Evolutionary conservation across 73 alveolate species (phyloP).

Genomic region (Paramecium sonneborni): DNA sequence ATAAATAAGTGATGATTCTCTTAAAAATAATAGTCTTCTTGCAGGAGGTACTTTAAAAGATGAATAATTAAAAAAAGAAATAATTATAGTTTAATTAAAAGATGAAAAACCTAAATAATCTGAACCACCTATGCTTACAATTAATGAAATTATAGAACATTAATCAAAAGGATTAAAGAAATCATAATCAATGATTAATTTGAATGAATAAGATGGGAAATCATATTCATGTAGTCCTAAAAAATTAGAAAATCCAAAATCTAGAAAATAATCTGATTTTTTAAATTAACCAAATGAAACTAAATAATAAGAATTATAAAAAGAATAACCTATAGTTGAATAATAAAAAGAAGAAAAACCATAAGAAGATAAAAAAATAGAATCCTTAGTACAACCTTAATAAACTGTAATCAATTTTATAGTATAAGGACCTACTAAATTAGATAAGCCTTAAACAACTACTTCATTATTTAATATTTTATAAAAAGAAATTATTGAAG

Average conservation of each 20-base stretch:
- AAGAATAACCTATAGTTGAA: neutral
- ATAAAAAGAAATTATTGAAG: neutral
- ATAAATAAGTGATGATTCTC: neutral
- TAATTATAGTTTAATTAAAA: neutral
- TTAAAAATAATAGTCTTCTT: neutral
- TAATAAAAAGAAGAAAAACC: neutral
- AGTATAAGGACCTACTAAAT: neutral
- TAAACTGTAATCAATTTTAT: neutral
- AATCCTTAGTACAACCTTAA: neutral
- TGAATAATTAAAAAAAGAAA: neutral
- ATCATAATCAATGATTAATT: slow-evolving; percentile 3
- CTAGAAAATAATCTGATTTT: neutral
- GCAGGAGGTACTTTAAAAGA: neutral
- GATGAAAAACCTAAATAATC: neutral
- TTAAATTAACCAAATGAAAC: neutral
- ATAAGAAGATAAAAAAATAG: neutral
- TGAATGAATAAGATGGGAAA: neutral
- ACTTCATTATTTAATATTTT: neutral
- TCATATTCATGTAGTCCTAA: neutral
- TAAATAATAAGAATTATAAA: neutral
- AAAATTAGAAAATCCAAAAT: neutral
- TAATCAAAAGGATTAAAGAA: neutral
- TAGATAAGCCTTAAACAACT: neutral
- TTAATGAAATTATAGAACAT: neutral
- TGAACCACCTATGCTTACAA: neutral